These are phyloP conservation scores for Pelargonium citronellum DNA, from an alignment of 441 rosid species.

Conservation along the genomic window DNA sequence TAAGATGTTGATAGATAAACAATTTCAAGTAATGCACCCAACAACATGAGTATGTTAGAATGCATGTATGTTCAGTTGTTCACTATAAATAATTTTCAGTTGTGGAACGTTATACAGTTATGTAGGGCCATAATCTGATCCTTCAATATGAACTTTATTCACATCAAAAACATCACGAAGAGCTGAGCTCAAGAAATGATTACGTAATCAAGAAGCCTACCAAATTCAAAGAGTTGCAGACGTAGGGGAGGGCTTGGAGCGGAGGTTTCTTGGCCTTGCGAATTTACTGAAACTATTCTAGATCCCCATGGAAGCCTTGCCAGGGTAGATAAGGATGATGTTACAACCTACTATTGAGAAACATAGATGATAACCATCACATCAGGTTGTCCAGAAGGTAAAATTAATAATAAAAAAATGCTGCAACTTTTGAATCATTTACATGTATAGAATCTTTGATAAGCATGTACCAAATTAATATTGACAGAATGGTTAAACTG, in stretches of 20 bases:
- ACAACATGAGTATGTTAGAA: neutral
- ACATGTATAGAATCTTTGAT: neutral
- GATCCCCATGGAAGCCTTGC: constrained; percentile 83
- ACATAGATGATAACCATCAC: neutral
- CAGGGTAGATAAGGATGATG: constrained; percentile 60
- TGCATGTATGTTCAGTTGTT: neutral
- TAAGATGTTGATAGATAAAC: neutral
- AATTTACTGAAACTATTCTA: constrained; percentile 29
- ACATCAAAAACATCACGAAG: neutral
- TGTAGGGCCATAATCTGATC: neutral
- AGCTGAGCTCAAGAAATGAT: neutral
- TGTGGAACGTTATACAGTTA: neutral
- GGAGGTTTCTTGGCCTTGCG: constrained; percentile 20
- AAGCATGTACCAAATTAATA: neutral
- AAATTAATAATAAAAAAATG: neutral
- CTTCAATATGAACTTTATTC: neutral
- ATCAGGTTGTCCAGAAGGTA: neutral
- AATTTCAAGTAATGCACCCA: neutral
- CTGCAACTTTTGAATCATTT: neutral
- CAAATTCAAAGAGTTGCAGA: constrained; percentile 72
- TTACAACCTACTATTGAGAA: constrained; percentile 36
- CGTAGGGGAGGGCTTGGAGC: constrained; percentile 35
- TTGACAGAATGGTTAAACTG: too few relatives aligned
- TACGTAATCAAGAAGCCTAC: constrained; percentile 27
- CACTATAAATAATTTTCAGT: neutral